Evolutionary conservation across 352 stramenopile genomes (phyloP).

Genomic region (Phytophthora uliginosa): DNA sequence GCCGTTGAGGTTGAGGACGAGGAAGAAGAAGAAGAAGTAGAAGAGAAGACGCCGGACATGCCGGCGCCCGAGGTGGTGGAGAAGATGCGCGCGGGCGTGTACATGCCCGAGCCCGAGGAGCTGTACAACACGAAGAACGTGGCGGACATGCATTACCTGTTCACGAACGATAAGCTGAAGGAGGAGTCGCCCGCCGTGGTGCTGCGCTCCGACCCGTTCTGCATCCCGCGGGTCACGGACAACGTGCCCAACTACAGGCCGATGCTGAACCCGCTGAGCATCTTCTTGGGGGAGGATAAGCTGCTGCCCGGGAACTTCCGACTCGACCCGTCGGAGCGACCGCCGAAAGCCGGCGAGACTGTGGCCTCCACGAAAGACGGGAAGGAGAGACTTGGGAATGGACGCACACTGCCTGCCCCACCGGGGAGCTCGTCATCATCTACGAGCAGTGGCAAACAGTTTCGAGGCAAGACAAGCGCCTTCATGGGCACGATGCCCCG

Average conservation of each 20-base stretch:
- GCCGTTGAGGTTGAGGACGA: neutral
- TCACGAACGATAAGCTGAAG: constrained; percentile 78
- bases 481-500: constrained; percentile 74
- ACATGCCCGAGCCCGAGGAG: constrained; percentile 31
- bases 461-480: constrained; percentile 51
- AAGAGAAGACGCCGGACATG: constrained; percentile 21
- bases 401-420: constrained; percentile 2
- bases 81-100: constrained; percentile 31
- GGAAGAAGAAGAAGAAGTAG: neutral
- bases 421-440: constrained; percentile 28
- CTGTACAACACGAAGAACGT: constrained; percentile 48
- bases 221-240: constrained; percentile 78
- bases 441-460: constrained; percentile 28
- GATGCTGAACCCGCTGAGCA: constrained; percentile 76
- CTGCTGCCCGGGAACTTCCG: constrained; percentile 74
- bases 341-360: constrained; percentile 19
- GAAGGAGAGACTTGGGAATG: neutral
- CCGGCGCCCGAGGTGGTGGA: constrained; percentile 22
- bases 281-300: constrained; percentile 75
- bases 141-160: constrained; percentile 67
- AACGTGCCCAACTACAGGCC: constrained; percentile 78
- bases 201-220: constrained; percentile 71
- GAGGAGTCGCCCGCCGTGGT: constrained; percentile 57
- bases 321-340: constrained; percentile 59
- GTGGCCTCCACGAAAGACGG: constrained; percentile 15